Base-by-base conservation (phyloP, 306 rosid genomes). In the Corylus avellana region DNA sequence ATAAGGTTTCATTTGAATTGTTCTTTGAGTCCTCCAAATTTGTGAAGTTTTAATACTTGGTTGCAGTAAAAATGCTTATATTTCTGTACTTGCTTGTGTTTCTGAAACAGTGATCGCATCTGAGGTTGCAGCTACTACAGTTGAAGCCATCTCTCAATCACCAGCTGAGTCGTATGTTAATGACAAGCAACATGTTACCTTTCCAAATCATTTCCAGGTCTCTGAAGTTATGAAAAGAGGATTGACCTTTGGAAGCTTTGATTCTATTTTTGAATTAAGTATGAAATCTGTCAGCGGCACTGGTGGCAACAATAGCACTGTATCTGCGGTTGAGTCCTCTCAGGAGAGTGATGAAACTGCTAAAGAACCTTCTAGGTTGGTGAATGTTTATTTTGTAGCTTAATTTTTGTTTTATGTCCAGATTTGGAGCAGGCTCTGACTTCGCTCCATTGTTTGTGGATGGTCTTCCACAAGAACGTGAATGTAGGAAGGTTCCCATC, bases 221-320 rank as follows among this genome's bases (percentile, higher is more conserved):
- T 89, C 98, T 0, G 84, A 87, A 79, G 84, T 90, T 77, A 72
- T 91, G 71, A 93, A 90, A 82, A 90, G 80, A 78, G 92, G 90
- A 39, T 87, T 93, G 82, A 90, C 92, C 51, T 93, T 93, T 84
- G 98, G 98, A 86, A 93, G 94, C 86, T 88, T 91, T 57, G 90
- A 86, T 78, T 75, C 87, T 70, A 54, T 47, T 70, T 79, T 63
- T 13, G 86, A 72, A 49, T 75, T 53, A 18, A 84, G 70, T 59
- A 91, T 71, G 59, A 81, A 61, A 62, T 82, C 83, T 56, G 75
- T 73, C 75, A 84, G 51, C 79, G 80, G 72, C 77, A 79, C 79
- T 78, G 81, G 46, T 73, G 79, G 81, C 29, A 88, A 70, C 35
- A 71, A 79, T 83, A 74, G 48, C 12, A 35, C 81, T 72, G 68